Percentiles rank a stretch among this genome's conserved stretches.
Evolutionary conservation across 2,329 filamentous ascomycete genomes (phyloP).

Genomic region (Cladosporium oxysporum): DNA sequence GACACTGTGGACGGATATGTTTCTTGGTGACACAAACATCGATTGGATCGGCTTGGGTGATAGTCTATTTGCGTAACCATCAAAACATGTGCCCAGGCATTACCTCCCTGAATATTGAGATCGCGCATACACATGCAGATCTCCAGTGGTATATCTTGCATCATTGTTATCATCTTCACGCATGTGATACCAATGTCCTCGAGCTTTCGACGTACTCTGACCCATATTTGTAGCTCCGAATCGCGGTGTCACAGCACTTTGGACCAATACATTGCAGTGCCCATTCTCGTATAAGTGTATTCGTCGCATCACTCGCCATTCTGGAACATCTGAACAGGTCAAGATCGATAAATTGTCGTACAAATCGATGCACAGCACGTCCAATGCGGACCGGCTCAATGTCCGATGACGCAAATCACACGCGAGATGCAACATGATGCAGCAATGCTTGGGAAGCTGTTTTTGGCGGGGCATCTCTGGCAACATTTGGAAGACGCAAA

Average conservation of each 20-base stretch:
- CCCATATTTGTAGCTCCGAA: background rate
- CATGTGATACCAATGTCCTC: background rate
- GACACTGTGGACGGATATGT: conserved; percentile 8
- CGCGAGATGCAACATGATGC: background rate
- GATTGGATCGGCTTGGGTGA: conserved; percentile 20
- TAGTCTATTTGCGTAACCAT: background rate
- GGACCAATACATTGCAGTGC: background rate
- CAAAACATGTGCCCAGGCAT: background rate
- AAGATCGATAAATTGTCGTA: background rate
- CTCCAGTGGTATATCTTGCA: background rate
- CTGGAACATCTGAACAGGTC: too few relatives aligned
- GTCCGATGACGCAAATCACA: conserved; percentile 14
- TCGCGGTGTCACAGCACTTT: background rate
- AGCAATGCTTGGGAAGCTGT: conserved; percentile 1
- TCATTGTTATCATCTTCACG: background rate
- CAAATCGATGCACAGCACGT: conserved; percentile 2
- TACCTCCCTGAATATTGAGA: background rate
- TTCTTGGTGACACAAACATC: conserved; percentile 10
- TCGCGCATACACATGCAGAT: background rate
- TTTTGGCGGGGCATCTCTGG: conserved; percentile 1
- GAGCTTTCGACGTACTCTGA: background rate
- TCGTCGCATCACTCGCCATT: background rate
- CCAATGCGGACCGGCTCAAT: background rate
- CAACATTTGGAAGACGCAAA: background rate
- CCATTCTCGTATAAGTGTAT: background rate